Evolutionary conservation across 306 rosid species (phyloP), one percentile per base, ranked within the genome.

Genomic region (Castanea sativa): DNA sequence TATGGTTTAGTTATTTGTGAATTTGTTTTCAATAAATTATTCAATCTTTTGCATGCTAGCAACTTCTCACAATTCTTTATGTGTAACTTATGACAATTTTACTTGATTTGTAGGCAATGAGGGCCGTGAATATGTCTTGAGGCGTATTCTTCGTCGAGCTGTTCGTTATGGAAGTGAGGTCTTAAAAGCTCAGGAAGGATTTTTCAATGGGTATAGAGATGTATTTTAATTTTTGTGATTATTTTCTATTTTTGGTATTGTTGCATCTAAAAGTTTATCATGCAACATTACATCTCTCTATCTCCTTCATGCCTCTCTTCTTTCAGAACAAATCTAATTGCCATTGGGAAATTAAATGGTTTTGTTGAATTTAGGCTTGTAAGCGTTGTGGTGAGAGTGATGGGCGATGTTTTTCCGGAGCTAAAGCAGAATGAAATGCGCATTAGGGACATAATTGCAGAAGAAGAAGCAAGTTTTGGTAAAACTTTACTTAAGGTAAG

Each of bases 91-190:
- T 75, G 58, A 49, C 51, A 25, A 61, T 45, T 76, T 74, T 78
- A 56, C 69, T 71, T 76, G 75, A 82, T 77, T 55, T 80, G 67
- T 60, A 95, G 99, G 99, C 69, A 95, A 95, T 21, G 99, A 95
- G 58, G 99, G 99, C 1, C 98, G 99, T 35, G 99, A 95, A 82
- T 95, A 95, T 85, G 99, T 95, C 83, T 86, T 95, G 41, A 85
- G 99, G 82, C 99, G 99, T 55, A 95, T 95, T 84, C 99, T 95
- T 73, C 98, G 99, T 79, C 94, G 99, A 15, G 99, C 98, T 86
- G 99, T 95, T 81, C 96, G 99, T 10, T 95, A 93, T 81, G 98
- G 98, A 30, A 91, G 89, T n/a, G 99, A 95, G 79, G 92, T 95
- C 73, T 85, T 95, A 43, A 91, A 90, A 76, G 99, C 99, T 74